phyloP scores from a whole-genome alignment of 1,139 yeast genomes.

The Yamadazyma dendronema region DNA sequence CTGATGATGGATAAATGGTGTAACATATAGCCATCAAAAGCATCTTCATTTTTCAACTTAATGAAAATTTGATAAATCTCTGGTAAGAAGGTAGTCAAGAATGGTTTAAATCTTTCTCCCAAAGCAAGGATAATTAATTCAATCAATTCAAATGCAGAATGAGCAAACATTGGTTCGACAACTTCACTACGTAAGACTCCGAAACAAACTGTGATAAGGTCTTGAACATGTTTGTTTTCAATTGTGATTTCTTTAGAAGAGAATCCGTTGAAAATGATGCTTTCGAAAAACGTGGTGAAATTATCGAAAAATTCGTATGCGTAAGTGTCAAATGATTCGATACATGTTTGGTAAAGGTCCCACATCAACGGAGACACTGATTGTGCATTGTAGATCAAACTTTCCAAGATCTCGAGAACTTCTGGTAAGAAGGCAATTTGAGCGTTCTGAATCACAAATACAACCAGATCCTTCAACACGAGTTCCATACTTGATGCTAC shows the following conservation, averaged over 20 bases:
- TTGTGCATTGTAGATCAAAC: conserved; percentile 41
- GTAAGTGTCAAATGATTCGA: conserved; percentile 51
- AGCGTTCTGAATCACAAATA: conserved; percentile 49
- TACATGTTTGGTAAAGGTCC: conserved; percentile 42
- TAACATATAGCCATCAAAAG: conserved; percentile 49
- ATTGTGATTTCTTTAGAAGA: conserved; percentile 30
- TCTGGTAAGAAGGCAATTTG: conserved; percentile 48
- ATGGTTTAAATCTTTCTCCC: conserved; percentile 30
- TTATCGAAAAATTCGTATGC: conserved; percentile 53
- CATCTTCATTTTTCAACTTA: conserved; percentile 35
- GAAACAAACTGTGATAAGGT: conserved; percentile 38
- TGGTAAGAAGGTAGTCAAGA: conserved; percentile 35
- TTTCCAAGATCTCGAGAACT: conserved; percentile 50
- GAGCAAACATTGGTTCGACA: conserved; percentile 44
- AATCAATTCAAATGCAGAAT: conserved; percentile 39
- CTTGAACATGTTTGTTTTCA: conserved; percentile 39
- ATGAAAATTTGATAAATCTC: conserved; percentile 38
- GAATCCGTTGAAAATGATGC: conserved; percentile 49
- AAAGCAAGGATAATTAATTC: conserved; percentile 41
- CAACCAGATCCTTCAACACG: conserved; percentile 40
- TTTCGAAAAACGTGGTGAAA: conserved; percentile 50
- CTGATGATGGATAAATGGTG: conserved; percentile 46
- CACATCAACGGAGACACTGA: conserved; percentile 46
- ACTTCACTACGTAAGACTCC: conserved; percentile 33
- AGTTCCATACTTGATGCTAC: conserved; percentile 42